Conservation (phyloP, 148 eudicot species). For the Silene uniflora region DNA sequence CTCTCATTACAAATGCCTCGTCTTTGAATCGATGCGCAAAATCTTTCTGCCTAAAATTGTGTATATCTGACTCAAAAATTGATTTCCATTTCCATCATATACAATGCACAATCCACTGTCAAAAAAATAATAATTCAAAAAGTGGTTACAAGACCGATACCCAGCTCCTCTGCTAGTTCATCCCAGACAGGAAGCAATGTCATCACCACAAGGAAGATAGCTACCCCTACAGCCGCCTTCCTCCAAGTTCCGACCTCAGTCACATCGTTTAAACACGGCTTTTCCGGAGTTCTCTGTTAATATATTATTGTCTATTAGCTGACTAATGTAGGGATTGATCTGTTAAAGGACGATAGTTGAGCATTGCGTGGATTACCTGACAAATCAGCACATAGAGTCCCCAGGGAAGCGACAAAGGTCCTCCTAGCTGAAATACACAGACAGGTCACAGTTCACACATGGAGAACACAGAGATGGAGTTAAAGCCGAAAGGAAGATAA, state of each 20-base stretch:
- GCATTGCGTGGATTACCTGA: constrained; percentile 54
- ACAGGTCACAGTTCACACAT: not conserved
- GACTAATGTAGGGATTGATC: not conserved
- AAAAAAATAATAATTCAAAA: constrained; percentile 31
- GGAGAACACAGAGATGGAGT: too few relatives aligned
- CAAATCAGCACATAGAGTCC: constrained; percentile 90
- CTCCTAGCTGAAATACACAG: constrained; percentile 66
- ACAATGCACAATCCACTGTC: constrained; percentile 8
- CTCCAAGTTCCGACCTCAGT: constrained; percentile 91
- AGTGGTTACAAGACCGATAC: constrained; percentile 77
- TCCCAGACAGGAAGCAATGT: constrained; percentile 92
- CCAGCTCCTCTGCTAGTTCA: constrained; percentile 94
- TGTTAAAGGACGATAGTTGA: not conserved
- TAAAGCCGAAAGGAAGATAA: not conserved
- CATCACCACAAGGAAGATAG: constrained; percentile 59
- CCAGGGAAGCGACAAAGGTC: constrained; percentile 98
- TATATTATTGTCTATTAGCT: constrained; percentile 3
- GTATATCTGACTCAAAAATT: constrained; percentile 3
- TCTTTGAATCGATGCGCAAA: not conserved
- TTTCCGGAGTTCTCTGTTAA: constrained; percentile 87
- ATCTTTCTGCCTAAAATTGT: constrained; percentile 1
- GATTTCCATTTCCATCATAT: constrained; percentile 28
- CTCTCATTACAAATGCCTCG: not conserved
- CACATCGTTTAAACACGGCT: constrained; percentile 95
- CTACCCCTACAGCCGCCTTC: constrained; percentile 45